Conservation (phyloP, 805 yeast genomes). For the Monosporozyma aquatica region DNA sequence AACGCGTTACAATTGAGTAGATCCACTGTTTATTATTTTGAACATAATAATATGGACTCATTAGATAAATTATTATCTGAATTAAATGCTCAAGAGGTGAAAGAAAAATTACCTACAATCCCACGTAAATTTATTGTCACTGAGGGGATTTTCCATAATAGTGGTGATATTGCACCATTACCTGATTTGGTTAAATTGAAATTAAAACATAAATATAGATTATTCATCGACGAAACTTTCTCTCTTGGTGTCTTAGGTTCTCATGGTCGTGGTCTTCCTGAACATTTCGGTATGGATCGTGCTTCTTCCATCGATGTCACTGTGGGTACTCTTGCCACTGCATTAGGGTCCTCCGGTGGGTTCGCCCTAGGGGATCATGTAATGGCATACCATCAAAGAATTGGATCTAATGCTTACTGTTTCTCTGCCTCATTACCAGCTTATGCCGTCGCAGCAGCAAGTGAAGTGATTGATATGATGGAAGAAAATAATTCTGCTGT, state of each 20-base stretch:
- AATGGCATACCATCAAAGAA: constrained; percentile 87
- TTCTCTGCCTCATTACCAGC: constrained; percentile 94
- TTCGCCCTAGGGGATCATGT: constrained; percentile 79
- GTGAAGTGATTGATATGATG: constrained; percentile 45
- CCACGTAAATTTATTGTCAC: constrained; percentile 86
- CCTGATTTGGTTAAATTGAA: constrained; percentile 63
- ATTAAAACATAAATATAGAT: constrained; percentile 71
- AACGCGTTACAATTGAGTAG: constrained; percentile 83
- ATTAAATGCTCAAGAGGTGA: constrained; percentile 48
- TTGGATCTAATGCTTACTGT: constrained; percentile 81
- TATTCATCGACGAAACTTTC: constrained; percentile 78
- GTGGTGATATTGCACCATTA: constrained; percentile 73
- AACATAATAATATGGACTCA: constrained; percentile 83
- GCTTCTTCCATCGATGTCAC: constrained; percentile 67
- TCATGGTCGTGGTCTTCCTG: constrained; percentile 79
- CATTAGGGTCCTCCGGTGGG: constrained; percentile 85
- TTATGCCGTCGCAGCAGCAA: constrained; percentile 62
- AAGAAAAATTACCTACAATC: constrained; percentile 52
- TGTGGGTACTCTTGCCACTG: constrained; percentile 73
- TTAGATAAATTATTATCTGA: constrained; percentile 60
- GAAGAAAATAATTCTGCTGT: constrained; percentile 32
- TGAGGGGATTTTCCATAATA: constrained; percentile 76
- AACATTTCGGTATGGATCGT: constrained; percentile 60
- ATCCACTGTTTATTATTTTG: constrained; percentile 61
- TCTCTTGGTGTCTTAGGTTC: constrained; percentile 81